Evolutionary conservation across 164 flowering plant species (phyloP), one percentile per base, ranked within the genome.

Genomic region (Cinnamomum micranthum): DNA sequence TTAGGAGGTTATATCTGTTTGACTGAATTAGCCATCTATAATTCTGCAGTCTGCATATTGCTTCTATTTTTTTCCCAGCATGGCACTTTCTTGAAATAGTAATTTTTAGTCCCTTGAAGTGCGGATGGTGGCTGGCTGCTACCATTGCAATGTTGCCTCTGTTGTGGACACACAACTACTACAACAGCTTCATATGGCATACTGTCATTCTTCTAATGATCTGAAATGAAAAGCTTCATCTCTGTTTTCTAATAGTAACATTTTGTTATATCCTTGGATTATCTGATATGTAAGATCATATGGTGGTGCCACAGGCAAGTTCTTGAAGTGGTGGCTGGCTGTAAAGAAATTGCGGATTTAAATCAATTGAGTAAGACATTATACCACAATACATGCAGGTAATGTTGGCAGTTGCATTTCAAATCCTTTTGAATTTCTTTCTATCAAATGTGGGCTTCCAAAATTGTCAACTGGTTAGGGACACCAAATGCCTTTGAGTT

Each of bases 331-430:
- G 92, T 95, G 68, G 95, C 94, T 75, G 98, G 97, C 65, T 92
- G 94, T 79, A 95, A 92, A 84, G 89, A 89, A 35, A 79, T 89
- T 76, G 80, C 50, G 59, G 94, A 93, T 73, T 77, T 87, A 52
- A 81, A 83, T 77, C 87, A 89, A 69, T 77, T 93, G 73, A 84
- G 97, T 82, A 82, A 83, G 85, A 89, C 82, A 35, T 24, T 95
- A 71, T 91, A 93, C 85, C 91, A 89, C 82, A 95, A 95, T 77
- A 93, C 95, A 47, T 93, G 98, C 97, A 90, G 99, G 99, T 93
- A 83, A 75, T 74, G 72, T 62, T 41, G 4, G 27, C 41, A 11
- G 55, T 69, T 0, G 58, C 22, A 17, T 6, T 11, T 55, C 68
- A 58, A 19, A n/a, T 67, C 15, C 70, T 28, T 67, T 64, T 22